Evolutionary conservation across 768 basidiomycete genomes (phyloP).

Genomic region (Kwoniella pini): DNA sequence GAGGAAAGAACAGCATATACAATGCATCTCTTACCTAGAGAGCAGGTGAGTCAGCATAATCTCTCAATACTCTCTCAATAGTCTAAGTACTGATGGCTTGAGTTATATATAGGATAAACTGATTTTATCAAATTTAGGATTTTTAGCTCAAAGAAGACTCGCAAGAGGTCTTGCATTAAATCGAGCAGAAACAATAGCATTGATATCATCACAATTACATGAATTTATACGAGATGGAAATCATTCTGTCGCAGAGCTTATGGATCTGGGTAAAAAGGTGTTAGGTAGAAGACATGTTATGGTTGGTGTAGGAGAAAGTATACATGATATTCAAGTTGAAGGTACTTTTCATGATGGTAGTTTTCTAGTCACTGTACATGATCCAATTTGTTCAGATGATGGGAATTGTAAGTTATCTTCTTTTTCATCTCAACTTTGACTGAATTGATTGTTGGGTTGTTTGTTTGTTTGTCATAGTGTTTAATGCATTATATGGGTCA

Average conservation of each 20-base stretch:
- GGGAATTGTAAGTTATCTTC: constrained; percentile 60
- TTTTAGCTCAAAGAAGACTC: constrained; percentile 88
- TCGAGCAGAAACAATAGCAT: constrained; percentile 78
- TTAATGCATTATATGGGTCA: constrained; percentile 87
- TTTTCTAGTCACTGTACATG: constrained; percentile 96
- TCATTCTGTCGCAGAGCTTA: constrained; percentile 82
- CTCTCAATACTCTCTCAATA: background rate
- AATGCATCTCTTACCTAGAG: constrained; percentile 42
- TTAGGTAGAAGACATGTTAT: constrained; percentile 88
- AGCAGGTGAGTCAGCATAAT: constrained; percentile 26
- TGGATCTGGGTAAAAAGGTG: constrained; percentile 86
- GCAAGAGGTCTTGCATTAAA: constrained; percentile 90
- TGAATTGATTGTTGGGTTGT: background rate
- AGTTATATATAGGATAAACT: constrained; percentile 49
- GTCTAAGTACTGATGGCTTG: background rate
- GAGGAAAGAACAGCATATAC: no score
- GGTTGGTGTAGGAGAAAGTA: constrained; percentile 66
- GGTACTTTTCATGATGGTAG: constrained; percentile 73
- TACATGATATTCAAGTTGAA: constrained; percentile 91
- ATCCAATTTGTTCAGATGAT: constrained; percentile 81
- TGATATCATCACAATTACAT: constrained; percentile 89
- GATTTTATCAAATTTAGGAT: constrained; percentile 60
- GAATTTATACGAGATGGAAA: constrained; percentile 90
- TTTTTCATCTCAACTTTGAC: background rate
- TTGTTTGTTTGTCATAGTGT: constrained; percentile 54